Conservation (phyloP, 768 basidiomycete genomes). For the Amanita fuliginea region DNA sequence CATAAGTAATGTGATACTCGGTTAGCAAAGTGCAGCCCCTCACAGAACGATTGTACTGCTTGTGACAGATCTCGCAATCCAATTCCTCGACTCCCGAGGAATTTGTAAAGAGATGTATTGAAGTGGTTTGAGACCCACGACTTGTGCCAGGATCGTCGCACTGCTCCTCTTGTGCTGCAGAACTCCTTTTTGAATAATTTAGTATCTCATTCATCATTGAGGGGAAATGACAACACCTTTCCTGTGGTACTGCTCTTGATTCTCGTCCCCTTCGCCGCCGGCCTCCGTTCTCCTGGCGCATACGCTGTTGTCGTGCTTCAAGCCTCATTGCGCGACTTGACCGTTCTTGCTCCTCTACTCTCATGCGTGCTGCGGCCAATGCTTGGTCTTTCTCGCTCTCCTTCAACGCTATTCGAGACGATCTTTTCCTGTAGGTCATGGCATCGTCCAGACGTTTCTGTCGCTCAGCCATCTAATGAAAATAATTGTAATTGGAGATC, state of each 20-base stretch:
- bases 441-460: slow-evolving; percentile 62
- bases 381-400: slow-evolving; percentile 76
- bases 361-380: slow-evolving; percentile 42
- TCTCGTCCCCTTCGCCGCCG: slow-evolving; percentile 39
- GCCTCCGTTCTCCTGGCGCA: slow-evolving; percentile 51
- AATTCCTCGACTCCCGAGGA: slow-evolving; percentile 61
- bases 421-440: slow-evolving; percentile 78
- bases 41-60: slow-evolving; percentile 64
- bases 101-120: not conserved
- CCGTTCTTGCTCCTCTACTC: slow-evolving; percentile 60
- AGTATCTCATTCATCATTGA: not conserved
- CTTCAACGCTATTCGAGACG: slow-evolving; percentile 74
- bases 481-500: slow-evolving; percentile 4
- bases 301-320: slow-evolving; percentile 40
- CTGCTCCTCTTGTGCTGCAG: not conserved
- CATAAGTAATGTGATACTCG: not conserved
- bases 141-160: not conserved
- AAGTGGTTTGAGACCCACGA: not conserved
- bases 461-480: slow-evolving; percentile 47
- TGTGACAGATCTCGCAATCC: slow-evolving; percentile 79
- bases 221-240: slow-evolving; percentile 8
- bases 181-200: not conserved
- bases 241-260: slow-evolving; percentile 29
- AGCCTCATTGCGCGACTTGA: slow-evolving; percentile 49
- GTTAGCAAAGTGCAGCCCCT: slow-evolving; percentile 14